phyloP scores from a whole-genome alignment of 345 rosid genomes.

The Trapa incisa region DNA sequence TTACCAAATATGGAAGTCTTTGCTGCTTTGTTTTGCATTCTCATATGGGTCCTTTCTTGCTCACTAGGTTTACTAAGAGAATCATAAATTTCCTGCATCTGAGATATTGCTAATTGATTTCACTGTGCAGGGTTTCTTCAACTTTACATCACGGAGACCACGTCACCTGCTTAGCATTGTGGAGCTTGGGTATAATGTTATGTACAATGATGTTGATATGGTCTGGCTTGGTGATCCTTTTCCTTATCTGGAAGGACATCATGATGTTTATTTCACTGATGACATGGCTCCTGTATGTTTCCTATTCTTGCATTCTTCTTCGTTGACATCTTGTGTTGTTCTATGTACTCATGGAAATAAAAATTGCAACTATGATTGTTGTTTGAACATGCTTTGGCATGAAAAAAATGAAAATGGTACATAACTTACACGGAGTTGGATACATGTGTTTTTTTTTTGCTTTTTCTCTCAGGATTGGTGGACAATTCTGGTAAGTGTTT shows the following conservation, averaged over 20 bases:
- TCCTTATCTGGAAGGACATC: conserved; percentile 55
- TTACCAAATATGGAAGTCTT: neutral
- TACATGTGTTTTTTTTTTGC: neutral
- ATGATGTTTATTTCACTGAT: conserved; percentile 92
- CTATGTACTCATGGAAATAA: neutral
- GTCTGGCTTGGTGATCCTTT: conserved; percentile 92
- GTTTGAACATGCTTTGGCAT: neutral
- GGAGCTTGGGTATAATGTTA: conserved; percentile 88
- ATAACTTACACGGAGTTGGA: neutral
- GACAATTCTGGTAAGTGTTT: neutral
- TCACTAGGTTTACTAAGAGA: neutral
- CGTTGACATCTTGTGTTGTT: neutral
- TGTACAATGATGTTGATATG: conserved; percentile 99
- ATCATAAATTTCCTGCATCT: neutral
- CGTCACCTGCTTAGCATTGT: conserved; percentile 62
- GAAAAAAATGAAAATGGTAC: too few relatives aligned
- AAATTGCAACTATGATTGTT: neutral
- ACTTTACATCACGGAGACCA: conserved; percentile 84
- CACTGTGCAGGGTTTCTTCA: conserved; percentile 71
- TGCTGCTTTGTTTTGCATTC: neutral
- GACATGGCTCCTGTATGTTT: conserved; percentile 68
- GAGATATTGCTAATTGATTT: neutral
- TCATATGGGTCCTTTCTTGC: neutral
- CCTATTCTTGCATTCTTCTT: neutral
- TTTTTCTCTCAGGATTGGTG: neutral